Conservation (phyloP, 1,284 basidiomycete genomes). For the Athelia psychrophila region DNA sequence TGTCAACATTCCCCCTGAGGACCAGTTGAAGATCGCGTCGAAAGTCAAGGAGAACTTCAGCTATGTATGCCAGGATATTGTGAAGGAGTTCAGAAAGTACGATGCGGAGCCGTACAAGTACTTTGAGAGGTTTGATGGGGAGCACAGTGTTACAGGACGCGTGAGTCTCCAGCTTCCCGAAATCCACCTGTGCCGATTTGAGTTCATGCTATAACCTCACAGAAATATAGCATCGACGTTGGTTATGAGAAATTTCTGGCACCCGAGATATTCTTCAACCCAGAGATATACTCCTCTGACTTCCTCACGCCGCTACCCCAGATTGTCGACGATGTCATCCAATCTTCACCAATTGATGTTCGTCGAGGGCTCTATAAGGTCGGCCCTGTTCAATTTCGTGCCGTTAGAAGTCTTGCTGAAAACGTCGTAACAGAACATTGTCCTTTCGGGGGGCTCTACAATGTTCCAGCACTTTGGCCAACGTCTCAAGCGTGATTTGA, state of each 20-base stretch:
- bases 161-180: slow-evolving; percentile 40
- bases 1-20: slow-evolving; percentile 90
- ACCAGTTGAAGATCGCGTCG: slow-evolving; percentile 88
- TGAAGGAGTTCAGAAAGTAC: slow-evolving; percentile 98
- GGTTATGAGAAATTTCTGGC: slow-evolving; percentile 99
- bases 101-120: slow-evolving; percentile 96
- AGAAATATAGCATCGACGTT: slow-evolving; percentile 92
- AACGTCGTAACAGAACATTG: slow-evolving; percentile 76
- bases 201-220: slow-evolving; percentile 7
- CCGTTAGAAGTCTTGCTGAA: neutral
- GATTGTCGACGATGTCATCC: slow-evolving; percentile 96
- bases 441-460: slow-evolving; percentile 92
- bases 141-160: slow-evolving; percentile 89
- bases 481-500: slow-evolving; percentile 93
- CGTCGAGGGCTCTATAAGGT: slow-evolving; percentile 94
- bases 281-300: slow-evolving; percentile 97
- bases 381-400: neutral
- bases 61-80: slow-evolving; percentile 99
- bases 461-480: slow-evolving; percentile 99
- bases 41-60: slow-evolving; percentile 99
- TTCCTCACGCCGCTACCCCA: slow-evolving; percentile 97
- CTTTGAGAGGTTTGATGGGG: slow-evolving; percentile 93
- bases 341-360: slow-evolving; percentile 94
- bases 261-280: slow-evolving; percentile 99
- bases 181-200: neutral